Evolutionary conservation across 768 basidiomycete species (phyloP).

Genomic region (Mycena pura): DNA sequence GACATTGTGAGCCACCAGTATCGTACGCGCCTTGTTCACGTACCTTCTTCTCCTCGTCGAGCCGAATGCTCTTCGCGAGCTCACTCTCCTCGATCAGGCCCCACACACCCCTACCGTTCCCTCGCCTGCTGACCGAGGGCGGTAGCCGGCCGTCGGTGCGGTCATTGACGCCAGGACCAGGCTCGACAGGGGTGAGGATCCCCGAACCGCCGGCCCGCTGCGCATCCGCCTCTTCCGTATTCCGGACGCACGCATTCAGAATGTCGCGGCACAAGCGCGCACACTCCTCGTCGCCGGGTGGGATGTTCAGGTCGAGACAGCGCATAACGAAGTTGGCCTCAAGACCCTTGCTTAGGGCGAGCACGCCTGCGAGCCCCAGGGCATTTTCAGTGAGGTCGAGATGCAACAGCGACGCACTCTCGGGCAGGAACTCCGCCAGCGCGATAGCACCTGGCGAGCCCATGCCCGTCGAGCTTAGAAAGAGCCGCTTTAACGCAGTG

Average conservation of each 20-base stretch:
- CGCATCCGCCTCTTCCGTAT: conserved; percentile 85
- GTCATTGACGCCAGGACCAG: not conserved
- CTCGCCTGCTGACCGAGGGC: conserved; percentile 52
- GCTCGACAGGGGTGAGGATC: conserved; percentile 32
- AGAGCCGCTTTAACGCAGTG: conserved; percentile 88
- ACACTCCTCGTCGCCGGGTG: conserved; percentile 82
- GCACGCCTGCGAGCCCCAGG: conserved; percentile 88
- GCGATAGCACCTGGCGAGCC: conserved; percentile 89
- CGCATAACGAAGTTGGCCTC: conserved; percentile 86
- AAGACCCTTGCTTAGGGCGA: conserved; percentile 88
- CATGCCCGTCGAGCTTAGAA: conserved; percentile 84
- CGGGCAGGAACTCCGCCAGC: conserved; percentile 95
- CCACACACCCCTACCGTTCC: conserved; percentile 76
- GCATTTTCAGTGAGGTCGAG: conserved; percentile 88
- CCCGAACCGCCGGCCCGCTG: conserved; percentile 2
- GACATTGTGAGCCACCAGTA: conserved; percentile 11
- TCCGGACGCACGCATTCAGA: conserved; percentile 87
- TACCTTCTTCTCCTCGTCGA: conserved; percentile 63
- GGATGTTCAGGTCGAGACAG: conserved; percentile 93
- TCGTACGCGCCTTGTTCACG: no score
- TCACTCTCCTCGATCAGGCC: conserved; percentile 87
- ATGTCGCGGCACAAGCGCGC: conserved; percentile 90
- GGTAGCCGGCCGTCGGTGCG: conserved; percentile 19
- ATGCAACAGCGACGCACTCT: conserved; percentile 85
- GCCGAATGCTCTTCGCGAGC: conserved; percentile 72